Base-by-base conservation (phyloP, 2,329 filamentous ascomycete genomes). In the Simplicillium aogashimaense region DNA sequence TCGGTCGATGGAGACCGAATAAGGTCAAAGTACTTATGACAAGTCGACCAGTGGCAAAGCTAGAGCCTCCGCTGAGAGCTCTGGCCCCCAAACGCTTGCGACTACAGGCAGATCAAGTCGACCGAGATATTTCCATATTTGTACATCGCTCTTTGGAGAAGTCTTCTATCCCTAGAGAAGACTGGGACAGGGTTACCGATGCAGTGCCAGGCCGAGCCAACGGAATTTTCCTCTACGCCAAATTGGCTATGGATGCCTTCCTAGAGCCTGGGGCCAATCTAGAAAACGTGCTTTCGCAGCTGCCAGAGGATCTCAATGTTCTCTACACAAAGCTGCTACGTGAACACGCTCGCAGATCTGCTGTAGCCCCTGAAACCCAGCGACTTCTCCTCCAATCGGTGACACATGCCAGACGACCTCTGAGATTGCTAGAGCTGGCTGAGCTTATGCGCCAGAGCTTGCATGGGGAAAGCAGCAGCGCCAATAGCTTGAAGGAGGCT, bases 201-300 rank as follows among this genome's bases (percentile, higher is more conserved):
- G 56, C 59, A 0, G 53, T 67, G 3, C 57, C 55, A 3, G 58
- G 57, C 3, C 49, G 50, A 4, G 63, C 60, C 0, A 59, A 64
- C n/a, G 66, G 65, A 1, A 47, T 68, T 1, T 70, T 70, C 41
- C 53, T 70, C 4, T 67, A 67, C 43, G 64, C 65, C 1, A 59
- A 57, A 32, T 55, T 70, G 3, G 59, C 62, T 8, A 59, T 67
- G 55, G 64, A 69, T 15, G 51, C 59, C 14, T 53, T 60, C 20
- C 47, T 58, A 9, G 44, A 51, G n/a, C 44, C 47, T 1, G 48
- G 48, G 13, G 52, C 52, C 14, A 40, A 54, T 15, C 34, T 57
- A 10, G 10, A 41, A n/a, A 20, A 45, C 2, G 48, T 61, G 4
- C 42, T 66, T 16, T 30, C 49, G 14, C 29, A 29, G 6, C 51